Evolutionary conservation across 192 early-diverging fungal genomes (phyloP).

Genomic region (Backusella australiensis): DNA sequence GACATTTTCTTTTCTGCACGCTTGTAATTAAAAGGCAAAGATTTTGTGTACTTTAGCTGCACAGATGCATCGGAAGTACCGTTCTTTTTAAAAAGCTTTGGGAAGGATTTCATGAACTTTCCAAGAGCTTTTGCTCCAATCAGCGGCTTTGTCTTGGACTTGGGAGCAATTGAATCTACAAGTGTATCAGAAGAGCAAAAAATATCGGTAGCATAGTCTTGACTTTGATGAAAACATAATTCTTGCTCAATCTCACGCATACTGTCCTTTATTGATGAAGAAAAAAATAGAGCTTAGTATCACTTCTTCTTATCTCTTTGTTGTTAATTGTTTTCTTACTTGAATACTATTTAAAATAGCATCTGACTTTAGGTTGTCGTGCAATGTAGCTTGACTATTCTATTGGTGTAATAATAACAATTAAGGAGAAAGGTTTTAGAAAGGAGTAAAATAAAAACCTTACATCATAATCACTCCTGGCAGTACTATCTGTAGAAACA

Average conservation of each 20-base stretch:
- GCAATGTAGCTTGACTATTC: conserved; percentile 3
- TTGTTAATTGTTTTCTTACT: neutral
- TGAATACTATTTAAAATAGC: conserved; percentile 2
- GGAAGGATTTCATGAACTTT: neutral
- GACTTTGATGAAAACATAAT: conserved; percentile 8
- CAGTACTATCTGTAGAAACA: neutral
- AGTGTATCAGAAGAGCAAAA: conserved; percentile 1
- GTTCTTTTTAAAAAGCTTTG: conserved; percentile 2
- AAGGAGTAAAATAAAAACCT: neutral
- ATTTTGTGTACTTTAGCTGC: neutral
- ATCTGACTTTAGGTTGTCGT: conserved; percentile 2
- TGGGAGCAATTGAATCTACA: neutral
- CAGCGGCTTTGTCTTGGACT: neutral
- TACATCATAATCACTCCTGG: conserved; percentile 10
- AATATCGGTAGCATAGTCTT: conserved; percentile 4
- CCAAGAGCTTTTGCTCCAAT: neutral
- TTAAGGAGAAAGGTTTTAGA: neutral
- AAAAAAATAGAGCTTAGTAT: neutral
- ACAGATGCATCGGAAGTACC: neutral
- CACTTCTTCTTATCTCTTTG: neutral
- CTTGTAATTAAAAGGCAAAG: neutral
- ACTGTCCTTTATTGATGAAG: neutral
- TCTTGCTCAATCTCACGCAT: conserved; percentile 13
- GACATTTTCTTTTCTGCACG: neutral
- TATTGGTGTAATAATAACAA: neutral